Base-by-base conservation (phyloP, 331 rosid species). In the Arachis monticola region DNA sequence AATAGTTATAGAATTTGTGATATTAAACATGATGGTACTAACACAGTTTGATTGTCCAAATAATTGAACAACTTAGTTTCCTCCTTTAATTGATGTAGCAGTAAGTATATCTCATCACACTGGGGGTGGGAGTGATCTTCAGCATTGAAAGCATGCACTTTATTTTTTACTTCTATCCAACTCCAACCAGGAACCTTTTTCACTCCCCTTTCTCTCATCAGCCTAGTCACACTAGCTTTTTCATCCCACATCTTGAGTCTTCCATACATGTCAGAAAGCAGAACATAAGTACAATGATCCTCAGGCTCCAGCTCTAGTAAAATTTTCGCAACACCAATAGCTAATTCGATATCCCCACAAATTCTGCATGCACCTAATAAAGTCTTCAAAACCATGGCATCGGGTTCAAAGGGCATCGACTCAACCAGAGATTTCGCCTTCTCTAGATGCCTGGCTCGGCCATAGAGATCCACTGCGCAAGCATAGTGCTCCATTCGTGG, bases 101-200 rank as follows among this genome's bases (percentile, higher is more conserved):
- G 47, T 74, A 69, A 10, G 80, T 87, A 83, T 64, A 89, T 82
- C 74, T 84, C 83, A 51, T 72, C 70, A 47, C 78, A 73, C 0
- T 76, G 73, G 46, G 91, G 86, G 57, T 89, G 93, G 41, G 87
- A 83, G 72, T 72, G 86, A 77, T 91, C 97, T 66, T 88, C 91
- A 27, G 97, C 96, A 82, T 88, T 93, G 79, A 91, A 93, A 60
- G 97, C 90, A 73, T 88, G 89, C 52, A 88, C 92, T 70, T 89
- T 72, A 64, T 86, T 89, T 71, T 78, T 46, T 2, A 46, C 86
- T 85, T 93, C 96, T 70, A 91, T 86, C 98, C 98, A 93, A 85
- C 96, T 89, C 89, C 91, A 93, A 77, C 98, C 93, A 32, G 96
- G 97, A 75, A 91, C 87, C 80, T 91, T 91, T 64, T 86, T 91